Conservation (phyloP, 2,329 filamentous ascomycete species). For the Reticulascus tulasneorum region DNA sequence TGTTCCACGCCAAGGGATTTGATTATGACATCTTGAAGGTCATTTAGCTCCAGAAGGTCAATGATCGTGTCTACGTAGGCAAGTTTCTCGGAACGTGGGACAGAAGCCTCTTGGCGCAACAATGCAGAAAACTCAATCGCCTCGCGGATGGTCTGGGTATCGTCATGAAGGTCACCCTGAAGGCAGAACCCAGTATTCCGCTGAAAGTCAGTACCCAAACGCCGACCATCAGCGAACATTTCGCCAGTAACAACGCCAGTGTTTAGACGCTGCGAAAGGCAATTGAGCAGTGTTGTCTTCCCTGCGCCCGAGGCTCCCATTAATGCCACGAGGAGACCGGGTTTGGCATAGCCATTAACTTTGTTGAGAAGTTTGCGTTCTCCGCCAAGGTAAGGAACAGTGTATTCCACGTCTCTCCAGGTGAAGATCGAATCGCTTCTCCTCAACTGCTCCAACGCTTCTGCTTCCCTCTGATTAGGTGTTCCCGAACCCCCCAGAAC, state of each 20-base stretch:
- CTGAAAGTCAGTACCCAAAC: constrained; percentile 58
- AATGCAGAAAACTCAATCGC: constrained; percentile 65
- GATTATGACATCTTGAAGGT: constrained; percentile 64
- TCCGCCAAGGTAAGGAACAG: constrained; percentile 46
- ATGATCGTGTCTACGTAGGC: constrained; percentile 65
- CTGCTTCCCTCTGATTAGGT: too few relatives aligned
- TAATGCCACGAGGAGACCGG: constrained; percentile 73
- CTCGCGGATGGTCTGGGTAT: constrained; percentile 62
- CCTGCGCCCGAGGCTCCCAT: constrained; percentile 81
- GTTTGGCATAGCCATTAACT: constrained; percentile 74
- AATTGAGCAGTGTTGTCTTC: constrained; percentile 80
- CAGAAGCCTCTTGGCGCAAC: constrained; percentile 53
- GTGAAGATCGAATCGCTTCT: constrained; percentile 65
- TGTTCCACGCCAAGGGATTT: constrained; percentile 44
- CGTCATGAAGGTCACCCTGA: constrained; percentile 66
- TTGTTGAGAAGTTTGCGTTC: constrained; percentile 8
- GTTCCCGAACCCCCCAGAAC: too few relatives aligned
- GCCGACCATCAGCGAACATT: constrained; percentile 58
- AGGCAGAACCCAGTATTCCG: constrained; percentile 65
- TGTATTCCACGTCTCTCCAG: constrained; percentile 68
- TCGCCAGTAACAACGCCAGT: constrained; percentile 60
- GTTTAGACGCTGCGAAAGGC: constrained; percentile 66
- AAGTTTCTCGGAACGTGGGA: constrained; percentile 57
- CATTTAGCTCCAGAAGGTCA: constrained; percentile 58
- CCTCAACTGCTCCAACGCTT: constrained; percentile 42